phyloP scores from a whole-genome alignment of 2,329 filamentous ascomycete genomes.

The Colletotrichum sp. region DNA sequence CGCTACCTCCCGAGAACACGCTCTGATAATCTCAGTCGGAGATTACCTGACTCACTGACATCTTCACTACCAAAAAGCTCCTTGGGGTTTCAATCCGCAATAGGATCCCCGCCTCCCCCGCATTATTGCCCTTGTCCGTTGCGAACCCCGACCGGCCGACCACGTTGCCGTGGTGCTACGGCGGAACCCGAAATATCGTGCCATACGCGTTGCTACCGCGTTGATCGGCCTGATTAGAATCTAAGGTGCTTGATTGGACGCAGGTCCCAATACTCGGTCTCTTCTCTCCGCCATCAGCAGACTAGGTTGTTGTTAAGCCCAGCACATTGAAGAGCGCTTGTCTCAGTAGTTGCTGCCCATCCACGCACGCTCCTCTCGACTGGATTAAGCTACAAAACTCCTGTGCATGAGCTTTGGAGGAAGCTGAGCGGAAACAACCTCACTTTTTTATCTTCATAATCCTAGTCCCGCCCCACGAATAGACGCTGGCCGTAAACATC shows the following conservation, averaged over 20 bases:
- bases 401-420: neutral
- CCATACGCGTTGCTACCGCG: neutral
- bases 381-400: rapidly evolving
- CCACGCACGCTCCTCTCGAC: neutral
- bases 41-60: neutral
- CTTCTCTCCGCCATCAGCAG: neutral
- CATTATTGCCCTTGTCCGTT: neutral
- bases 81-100: neutral
- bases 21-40: neutral
- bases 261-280: neutral
- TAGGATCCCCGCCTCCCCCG: neutral
- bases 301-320: neutral
- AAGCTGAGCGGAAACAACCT: neutral
- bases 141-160: neutral
- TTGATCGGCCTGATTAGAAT: neutral
- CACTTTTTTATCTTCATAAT: neutral
- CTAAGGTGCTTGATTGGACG: neutral
- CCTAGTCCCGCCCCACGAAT: rapidly evolving
- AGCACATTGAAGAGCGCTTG: rapidly evolving
- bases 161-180: neutral
- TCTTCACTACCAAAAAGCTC: neutral
- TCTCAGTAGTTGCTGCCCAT: neutral
- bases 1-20: neutral
- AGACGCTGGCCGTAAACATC: neutral
- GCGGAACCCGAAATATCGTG: neutral